phyloP scores from a whole-genome alignment of 306 rosid species.

The Vicia sativa region DNA sequence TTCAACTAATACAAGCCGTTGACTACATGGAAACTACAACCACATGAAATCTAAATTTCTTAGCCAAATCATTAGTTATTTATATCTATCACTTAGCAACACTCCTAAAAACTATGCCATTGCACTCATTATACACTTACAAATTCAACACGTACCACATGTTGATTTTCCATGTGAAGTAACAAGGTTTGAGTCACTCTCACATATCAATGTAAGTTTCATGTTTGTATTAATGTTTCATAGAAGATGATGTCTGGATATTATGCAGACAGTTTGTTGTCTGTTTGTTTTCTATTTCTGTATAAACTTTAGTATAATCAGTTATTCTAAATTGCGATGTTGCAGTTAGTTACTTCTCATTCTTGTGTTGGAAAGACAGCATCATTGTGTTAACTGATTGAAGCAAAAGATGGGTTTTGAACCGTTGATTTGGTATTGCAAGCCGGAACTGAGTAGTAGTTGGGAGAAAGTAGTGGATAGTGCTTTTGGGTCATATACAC shows the following conservation, averaged over 20 bases:
- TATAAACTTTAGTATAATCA: too few relatives aligned
- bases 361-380: conserved; percentile 4
- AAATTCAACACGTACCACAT: not conserved
- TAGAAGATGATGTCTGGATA: not conserved
- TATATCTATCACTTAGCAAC: conserved; percentile 2
- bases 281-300: too few relatives aligned
- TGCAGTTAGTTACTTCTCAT: conserved; percentile 33
- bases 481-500: conserved; percentile 81
- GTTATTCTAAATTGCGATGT: not conserved
- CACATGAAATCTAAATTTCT: not conserved
- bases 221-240: not conserved
- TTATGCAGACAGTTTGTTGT: too few relatives aligned
- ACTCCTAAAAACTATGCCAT: not conserved
- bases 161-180: conserved; percentile 19
- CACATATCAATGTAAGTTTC: not conserved
- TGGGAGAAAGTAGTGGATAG: conserved; percentile 65
- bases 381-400: conserved; percentile 31
- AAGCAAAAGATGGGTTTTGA: conserved; percentile 56
- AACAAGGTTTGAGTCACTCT: conserved; percentile 21
- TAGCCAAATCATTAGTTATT: not conserved
- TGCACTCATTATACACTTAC: not conserved
- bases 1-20: not conserved
- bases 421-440: conserved; percentile 76
- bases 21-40: not conserved
- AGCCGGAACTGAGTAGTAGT: conserved; percentile 56